Evolutionary conservation across 805 yeast species (phyloP).

Genomic region (Saccharomycopsis sp.): DNA sequence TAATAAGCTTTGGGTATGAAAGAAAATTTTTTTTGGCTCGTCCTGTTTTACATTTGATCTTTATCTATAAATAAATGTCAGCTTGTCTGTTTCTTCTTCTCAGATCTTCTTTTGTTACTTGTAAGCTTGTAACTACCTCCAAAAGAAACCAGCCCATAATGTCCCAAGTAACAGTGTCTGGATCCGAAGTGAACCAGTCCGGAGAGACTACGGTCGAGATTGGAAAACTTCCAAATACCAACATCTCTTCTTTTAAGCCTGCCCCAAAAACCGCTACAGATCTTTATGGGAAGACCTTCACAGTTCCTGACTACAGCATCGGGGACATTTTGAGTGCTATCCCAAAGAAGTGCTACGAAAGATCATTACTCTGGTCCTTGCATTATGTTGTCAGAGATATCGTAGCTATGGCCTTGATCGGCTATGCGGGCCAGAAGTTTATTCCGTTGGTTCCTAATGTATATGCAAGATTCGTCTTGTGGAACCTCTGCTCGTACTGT

Average conservation of each 20-base stretch:
- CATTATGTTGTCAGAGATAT: constrained; percentile 67
- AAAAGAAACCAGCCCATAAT: not conserved
- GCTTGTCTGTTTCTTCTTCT: not conserved
- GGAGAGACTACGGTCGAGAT: not conserved
- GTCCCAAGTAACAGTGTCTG: not conserved
- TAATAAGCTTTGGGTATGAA: not conserved
- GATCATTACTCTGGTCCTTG: constrained; percentile 48
- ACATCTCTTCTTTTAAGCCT: not conserved
- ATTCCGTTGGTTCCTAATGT: constrained; percentile 37
- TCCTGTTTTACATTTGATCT: not conserved
- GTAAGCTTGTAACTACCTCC: too few relatives aligned
- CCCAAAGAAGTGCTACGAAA: constrained; percentile 68
- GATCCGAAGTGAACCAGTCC: not conserved
- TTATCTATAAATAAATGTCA: not conserved
- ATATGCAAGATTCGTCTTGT: constrained; percentile 34
- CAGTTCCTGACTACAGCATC: constrained; percentile 69
- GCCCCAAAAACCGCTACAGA: constrained; percentile 39
- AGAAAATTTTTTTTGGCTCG: not conserved
- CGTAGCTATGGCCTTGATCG: constrained; percentile 40
- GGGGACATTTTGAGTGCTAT: constrained; percentile 68
- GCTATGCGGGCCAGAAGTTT: constrained; percentile 37
- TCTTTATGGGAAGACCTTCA: constrained; percentile 59
- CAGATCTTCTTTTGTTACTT: too few relatives aligned
- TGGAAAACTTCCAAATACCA: not conserved
- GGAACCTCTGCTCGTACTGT: constrained; percentile 35